These are phyloP conservation scores for Sordariomycetes sp. DNA, from an alignment of 2,329 filamentous ascomycete genomes.

Conservation along the genomic window DNA sequence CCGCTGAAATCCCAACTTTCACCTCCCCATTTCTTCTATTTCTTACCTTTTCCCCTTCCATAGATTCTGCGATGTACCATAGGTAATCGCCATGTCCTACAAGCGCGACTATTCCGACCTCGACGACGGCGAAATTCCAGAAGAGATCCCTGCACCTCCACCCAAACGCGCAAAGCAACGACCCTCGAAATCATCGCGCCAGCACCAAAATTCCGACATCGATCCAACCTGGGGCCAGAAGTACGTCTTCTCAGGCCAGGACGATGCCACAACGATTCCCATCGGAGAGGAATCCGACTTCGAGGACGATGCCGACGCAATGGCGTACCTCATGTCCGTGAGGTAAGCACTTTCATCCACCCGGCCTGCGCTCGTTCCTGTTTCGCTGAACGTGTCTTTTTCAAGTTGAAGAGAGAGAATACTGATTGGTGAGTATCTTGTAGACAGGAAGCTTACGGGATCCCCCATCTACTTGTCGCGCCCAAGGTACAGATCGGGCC, in stretches of 20 bases:
- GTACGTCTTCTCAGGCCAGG: constrained; percentile 59
- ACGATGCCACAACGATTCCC: constrained; percentile 33
- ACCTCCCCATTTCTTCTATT: too few relatives aligned
- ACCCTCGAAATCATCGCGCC: constrained; percentile 13
- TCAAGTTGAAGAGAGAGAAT: constrained; percentile 9
- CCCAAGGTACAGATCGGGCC: constrained; percentile 45
- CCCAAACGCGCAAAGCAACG: constrained; percentile 15
- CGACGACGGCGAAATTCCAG: constrained; percentile 16
- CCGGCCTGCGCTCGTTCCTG: background rate
- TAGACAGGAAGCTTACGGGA: constrained; percentile 66
- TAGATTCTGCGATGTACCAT: too few relatives aligned
- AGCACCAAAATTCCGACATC: constrained; percentile 34
- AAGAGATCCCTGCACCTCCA: constrained; percentile 10
- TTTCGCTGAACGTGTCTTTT: constrained; percentile 2
- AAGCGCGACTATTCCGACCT: constrained; percentile 23
- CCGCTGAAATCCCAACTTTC: too few relatives aligned
- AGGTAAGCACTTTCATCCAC: constrained; percentile 40
- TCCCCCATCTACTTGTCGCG: constrained; percentile 64
- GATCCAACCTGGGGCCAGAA: constrained; percentile 63
- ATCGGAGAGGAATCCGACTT: constrained; percentile 54
- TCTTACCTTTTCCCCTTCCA: too few relatives aligned
- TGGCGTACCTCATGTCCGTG: constrained; percentile 63
- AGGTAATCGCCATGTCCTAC: constrained; percentile 25
- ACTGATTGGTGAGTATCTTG: constrained; percentile 39
- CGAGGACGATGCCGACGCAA: constrained; percentile 57